Conservation (phyloP, 139 green algal species). For the Monoraphidium neglectum region DNA sequence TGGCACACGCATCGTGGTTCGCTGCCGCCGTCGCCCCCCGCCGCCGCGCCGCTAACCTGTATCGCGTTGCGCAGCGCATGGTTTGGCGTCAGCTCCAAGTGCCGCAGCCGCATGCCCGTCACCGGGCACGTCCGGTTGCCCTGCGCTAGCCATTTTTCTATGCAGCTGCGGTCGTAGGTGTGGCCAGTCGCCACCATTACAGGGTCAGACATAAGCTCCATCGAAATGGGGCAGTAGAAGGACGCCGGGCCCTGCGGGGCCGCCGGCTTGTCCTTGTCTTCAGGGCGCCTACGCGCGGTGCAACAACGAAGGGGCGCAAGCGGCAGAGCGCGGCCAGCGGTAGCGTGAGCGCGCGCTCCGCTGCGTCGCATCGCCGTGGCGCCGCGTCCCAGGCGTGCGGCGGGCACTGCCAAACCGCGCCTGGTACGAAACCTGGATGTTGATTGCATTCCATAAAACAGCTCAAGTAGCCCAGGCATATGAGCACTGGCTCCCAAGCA, state of each 20-base stretch:
- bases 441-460: too few species aligned
- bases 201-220: constrained; percentile 94
- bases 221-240: constrained; percentile 88
- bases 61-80: constrained; percentile 90
- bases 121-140: constrained; percentile 91
- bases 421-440: too few species aligned
- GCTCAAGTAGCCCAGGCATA: too few species aligned
- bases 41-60: constrained; percentile 41
- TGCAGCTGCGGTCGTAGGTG: constrained; percentile 91
- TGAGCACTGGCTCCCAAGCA: too few species aligned
- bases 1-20: background rate
- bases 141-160: constrained; percentile 88
- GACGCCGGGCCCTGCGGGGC: constrained; percentile 42
- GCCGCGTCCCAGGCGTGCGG: too few species aligned
- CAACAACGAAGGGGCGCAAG: background rate
- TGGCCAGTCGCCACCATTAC: constrained; percentile 94
- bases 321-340: background rate
- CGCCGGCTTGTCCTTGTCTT: constrained; percentile 4
- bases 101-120: constrained; percentile 85
- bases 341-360: background rate
- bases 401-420: too few species aligned
- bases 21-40: too few species aligned
- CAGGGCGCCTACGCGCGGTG: background rate
- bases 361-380: background rate
- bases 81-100: constrained; percentile 93